Evolutionary conservation across 192 early-diverging fungal genomes (phyloP), one percentile per base, ranked within the genome.

Genomic region (Entomortierella beljakovae): DNA sequence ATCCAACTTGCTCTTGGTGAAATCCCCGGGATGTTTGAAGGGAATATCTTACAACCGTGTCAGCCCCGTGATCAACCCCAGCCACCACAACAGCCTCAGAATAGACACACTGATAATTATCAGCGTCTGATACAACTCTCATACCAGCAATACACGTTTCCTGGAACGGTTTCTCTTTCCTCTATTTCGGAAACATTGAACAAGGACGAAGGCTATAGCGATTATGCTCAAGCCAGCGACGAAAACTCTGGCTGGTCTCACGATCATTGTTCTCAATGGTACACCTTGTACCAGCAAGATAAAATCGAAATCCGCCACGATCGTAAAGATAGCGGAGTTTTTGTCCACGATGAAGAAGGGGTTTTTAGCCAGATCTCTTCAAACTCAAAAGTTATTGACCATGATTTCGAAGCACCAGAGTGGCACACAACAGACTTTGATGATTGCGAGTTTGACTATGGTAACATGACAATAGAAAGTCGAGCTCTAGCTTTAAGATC

Each of bases 11-110:
- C 59, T 0, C 56, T 79, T 2, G 54, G 61, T 1, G 75, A 70
- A 40, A 79, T 79, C 32, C 75, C 75, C 20, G 67, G 66, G 4
- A 79, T 79, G 61, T 42, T 79, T 22, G 46, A 58, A 25, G 61
- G 25, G 11, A 79, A 79, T 20, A 62, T 79, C 13, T 48, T 79
- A 6, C 60, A 68, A 26, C 68, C 67, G 2, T 74, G 57, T 33
- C 57, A 53, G 0, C 23, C 67, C 35, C 43, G 43, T 20, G 20
- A 46, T 20, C 43, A 46, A 46, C 13, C 22, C 5, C 7, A 23
- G 6, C 23, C 57, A 43, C 26, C 23, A 29, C 23, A 26, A 26
- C 40, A 43, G 57, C 57, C 20, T 49, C 63, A 54, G 42, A 10
- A 5, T 13, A 18, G 22, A 8, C n/a, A 6, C 5, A 2, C 6